These are phyloP conservation scores for Ustilago hordei DNA, from an alignment of 1,284 basidiomycete species.

Conservation along the genomic window DNA sequence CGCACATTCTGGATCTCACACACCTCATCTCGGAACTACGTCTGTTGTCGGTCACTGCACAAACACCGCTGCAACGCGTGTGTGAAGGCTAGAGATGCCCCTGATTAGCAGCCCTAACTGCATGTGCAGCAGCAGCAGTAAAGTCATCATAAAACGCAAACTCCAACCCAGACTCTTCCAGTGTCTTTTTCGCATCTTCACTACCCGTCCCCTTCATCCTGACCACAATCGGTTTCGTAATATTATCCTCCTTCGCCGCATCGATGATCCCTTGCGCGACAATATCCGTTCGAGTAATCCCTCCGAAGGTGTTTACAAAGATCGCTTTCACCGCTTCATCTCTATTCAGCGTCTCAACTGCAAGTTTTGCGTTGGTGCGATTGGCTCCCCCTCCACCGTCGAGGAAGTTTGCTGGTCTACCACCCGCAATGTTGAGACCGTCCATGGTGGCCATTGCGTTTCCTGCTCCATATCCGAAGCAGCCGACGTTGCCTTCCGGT, in stretches of 20 bases:
- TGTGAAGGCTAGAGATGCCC: conserved; percentile 28
- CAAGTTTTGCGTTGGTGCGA: conserved; percentile 48
- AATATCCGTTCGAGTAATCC: conserved; percentile 55
- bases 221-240: conserved; percentile 55
- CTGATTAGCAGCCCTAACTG: conserved; percentile 48
- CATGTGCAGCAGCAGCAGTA: conserved; percentile 52
- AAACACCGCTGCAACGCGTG: too few relatives aligned
- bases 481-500: conserved; percentile 53
- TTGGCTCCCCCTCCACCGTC: conserved; percentile 62
- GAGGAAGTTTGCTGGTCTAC: conserved; percentile 58
- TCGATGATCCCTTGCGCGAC: conserved; percentile 60
- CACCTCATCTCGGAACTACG: neutral
- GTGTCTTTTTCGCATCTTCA: conserved; percentile 49
- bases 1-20: neutral
- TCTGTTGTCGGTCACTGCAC: neutral
- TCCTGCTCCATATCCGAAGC: conserved; percentile 61
- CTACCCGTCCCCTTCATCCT: conserved; percentile 54
- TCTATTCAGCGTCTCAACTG: conserved; percentile 56
- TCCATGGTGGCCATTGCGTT: conserved; percentile 64
- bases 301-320: conserved; percentile 61
- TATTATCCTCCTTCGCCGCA: conserved; percentile 53
- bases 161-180: conserved; percentile 36
- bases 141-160: conserved; percentile 58
- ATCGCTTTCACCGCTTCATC: conserved; percentile 56
- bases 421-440: conserved; percentile 51